Base-by-base conservation (phyloP, 495 filamentous ascomycete genomes). In the Echria macrotheca region DNA sequence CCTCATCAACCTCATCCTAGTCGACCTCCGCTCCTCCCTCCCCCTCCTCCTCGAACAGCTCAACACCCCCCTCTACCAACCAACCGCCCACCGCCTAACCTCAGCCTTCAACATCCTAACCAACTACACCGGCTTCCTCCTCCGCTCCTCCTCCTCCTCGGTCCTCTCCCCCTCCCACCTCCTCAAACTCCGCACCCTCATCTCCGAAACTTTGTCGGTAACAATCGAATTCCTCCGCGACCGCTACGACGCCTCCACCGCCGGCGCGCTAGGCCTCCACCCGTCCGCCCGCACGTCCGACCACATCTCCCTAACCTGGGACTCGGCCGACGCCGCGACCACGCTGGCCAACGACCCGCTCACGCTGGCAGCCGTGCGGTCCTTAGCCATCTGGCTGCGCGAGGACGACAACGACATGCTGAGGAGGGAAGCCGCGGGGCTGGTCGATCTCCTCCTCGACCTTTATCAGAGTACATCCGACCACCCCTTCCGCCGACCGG, bases 211-310 rank as follows among this genome's bases (percentile, higher is more conserved):
- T 1, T 66, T 85, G 35, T 76, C 75, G 4, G 64, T 80, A 3
- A 69, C 74, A 0, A 71, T 82, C 55, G 83, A 85, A 58, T 81
- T 78, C 61, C 67, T 86, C 0, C 75, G 81, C 22, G 83, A 86
- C 52, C 65, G 82, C 14, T 85, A 76, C 74, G 82, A 86, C 53
- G 75, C 74, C 1, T 71, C 72, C 8, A 64, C 73, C 12, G 72
- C 75, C 1, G 79, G 78, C 12, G 76, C 73, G 2, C 65, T 73
- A 43, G 78, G 77, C 9, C 58, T 81, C 31, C 73, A 78, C 49
- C 69, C 72, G 1, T 67, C 74, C 19, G 68, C 71, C 10, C 71
- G 69, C 14, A 42, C 55, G 7, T 50, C 58, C 14, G 57, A 57
- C 0, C 69, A 58, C 26, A 56, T 70, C 12, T 64, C 69, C 0